Base-by-base conservation (phyloP, 352 stramenopile species). In the Globisporangium nagaii region DNA sequence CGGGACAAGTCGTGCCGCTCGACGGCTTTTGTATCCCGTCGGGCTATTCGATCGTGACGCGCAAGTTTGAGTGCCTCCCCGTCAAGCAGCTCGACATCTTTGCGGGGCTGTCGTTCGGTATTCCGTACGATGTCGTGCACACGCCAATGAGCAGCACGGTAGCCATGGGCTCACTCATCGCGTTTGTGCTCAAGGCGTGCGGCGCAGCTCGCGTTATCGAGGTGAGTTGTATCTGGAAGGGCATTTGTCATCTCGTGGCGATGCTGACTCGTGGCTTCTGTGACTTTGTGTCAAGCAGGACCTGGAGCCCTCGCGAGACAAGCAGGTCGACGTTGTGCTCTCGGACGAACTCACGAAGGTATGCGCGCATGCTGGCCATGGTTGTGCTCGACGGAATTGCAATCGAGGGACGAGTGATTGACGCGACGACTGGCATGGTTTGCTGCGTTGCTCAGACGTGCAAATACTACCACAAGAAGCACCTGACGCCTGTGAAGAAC, bases 261-360 rank as follows among this genome's bases (percentile, higher is more conserved):
- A 12, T 28, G 24, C 51, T 30, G 37, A 37, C 17, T 13, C 30
- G 53, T 65, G 5, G 17, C 35, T 17, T 42, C 15, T n/a, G n/a
- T n/a, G n/a, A n/a, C n/a, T n/a, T 51, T 28, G 2, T 60, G 11
- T 42, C 15, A 13, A 47, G 2, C 41, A 92, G 82, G 73, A 86
- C 57, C 41, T 90, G 22, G 64, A 60, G n/a, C 56, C 48, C 17
- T 76, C 69, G 11, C 58, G 51, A 37, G 57, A 67, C 7, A 37
- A 63, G 8, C 17, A 65, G 9, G 71, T 93, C 2, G 76, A 93
- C 58, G 53, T 93, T 22, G 64, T 90, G 1, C 49, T 93, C 11
- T 81, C 74, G 27, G 76, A 88, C 41, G 79, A 90, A 30, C 70
- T 79, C 47, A 93, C 83, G 4, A 71, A 83, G 62, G 83, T 90